These are phyloP conservation scores for Trichoderma gracile DNA, from an alignment of 2,329 filamentous ascomycete genomes.

Conservation along the genomic window DNA sequence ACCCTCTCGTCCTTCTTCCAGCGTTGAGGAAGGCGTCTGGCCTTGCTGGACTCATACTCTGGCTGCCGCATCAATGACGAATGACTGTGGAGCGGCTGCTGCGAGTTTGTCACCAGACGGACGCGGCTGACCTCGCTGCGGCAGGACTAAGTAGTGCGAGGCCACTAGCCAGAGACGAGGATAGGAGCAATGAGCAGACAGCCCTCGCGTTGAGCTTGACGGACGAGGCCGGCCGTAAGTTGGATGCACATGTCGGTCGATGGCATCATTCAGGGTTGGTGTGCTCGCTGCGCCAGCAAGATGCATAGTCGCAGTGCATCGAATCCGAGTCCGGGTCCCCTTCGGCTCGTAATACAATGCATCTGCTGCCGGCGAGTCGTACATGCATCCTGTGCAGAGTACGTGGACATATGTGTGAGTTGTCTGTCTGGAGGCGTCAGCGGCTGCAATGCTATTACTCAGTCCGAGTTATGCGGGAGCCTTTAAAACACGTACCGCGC, in stretches of 20 bases:
- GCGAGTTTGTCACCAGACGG: conserved; percentile 25
- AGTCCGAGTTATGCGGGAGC: background rate
- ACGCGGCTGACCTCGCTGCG: conserved; percentile 21
- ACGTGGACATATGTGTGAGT: background rate
- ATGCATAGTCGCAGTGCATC: conserved; percentile 11
- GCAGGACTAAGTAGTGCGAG: conserved; percentile 20
- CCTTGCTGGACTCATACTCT: background rate
- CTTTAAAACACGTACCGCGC: conserved; percentile 7
- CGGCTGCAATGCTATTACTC: conserved; percentile 9
- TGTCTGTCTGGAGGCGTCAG: background rate
- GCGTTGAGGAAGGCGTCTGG: background rate
- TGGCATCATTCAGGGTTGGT: conserved; percentile 20
- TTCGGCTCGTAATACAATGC: conserved; percentile 1
- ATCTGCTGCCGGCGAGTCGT: background rate
- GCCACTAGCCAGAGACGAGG: background rate
- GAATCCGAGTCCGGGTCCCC: background rate
- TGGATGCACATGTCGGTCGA: conserved; percentile 16
- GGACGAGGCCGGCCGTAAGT: conserved; percentile 11
- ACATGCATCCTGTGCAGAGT: background rate
- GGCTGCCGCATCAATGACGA: conserved; percentile 12
- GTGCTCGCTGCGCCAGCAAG: background rate
- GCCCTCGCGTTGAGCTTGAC: background rate
- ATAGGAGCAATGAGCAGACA: background rate
- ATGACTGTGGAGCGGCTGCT: conserved; percentile 22
- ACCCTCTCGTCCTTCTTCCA: background rate